phyloP scores from a whole-genome alignment of 2,329 filamentous ascomycete species.

The Pseudogymnoascus sp. region DNA sequence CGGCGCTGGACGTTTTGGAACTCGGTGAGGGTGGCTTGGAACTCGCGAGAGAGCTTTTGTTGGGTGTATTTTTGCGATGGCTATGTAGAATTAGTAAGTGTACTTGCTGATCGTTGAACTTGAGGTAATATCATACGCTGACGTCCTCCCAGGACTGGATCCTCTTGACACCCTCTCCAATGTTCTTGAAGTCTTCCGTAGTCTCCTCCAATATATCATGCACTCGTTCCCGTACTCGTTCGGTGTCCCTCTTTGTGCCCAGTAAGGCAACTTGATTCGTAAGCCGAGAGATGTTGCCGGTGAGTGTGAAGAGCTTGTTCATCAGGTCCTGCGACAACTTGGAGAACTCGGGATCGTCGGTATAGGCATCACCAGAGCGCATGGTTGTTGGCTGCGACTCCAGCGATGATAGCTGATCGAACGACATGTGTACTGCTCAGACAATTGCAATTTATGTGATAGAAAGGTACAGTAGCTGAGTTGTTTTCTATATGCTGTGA shows the following conservation, averaged over 20 bases:
- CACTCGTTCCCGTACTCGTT: constrained; percentile 81
- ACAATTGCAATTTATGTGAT: background rate
- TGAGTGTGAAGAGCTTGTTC: constrained; percentile 81
- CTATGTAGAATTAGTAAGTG: constrained; percentile 36
- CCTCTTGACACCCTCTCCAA: constrained; percentile 89
- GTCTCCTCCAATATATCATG: constrained; percentile 82
- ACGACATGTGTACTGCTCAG: constrained; percentile 60
- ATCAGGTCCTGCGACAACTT: constrained; percentile 73
- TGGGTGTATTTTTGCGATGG: constrained; percentile 95
- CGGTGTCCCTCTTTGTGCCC: constrained; percentile 84
- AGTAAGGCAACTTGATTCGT: constrained; percentile 76
- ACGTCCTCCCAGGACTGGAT: constrained; percentile 80
- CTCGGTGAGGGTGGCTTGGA: constrained; percentile 77
- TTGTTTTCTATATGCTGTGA: constrained; percentile 1
- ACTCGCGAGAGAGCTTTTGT: constrained; percentile 88
- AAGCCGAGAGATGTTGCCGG: constrained; percentile 77
- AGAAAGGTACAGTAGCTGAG: background rate
- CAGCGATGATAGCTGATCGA: constrained; percentile 74
- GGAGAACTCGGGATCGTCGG: constrained; percentile 88
- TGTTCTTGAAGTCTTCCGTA: constrained; percentile 76
- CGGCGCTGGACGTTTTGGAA: constrained; percentile 88
- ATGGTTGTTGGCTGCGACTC: constrained; percentile 69
- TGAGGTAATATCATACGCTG: constrained; percentile 42
- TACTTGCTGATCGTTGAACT: background rate
- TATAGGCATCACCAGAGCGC: constrained; percentile 67